A percentile compares a stretch with the other conserved stretches of the same genome.
phyloP scores from a whole-genome alignment of 768 basidiomycete genomes.

The Leucocoprinus leucothites region DNA sequence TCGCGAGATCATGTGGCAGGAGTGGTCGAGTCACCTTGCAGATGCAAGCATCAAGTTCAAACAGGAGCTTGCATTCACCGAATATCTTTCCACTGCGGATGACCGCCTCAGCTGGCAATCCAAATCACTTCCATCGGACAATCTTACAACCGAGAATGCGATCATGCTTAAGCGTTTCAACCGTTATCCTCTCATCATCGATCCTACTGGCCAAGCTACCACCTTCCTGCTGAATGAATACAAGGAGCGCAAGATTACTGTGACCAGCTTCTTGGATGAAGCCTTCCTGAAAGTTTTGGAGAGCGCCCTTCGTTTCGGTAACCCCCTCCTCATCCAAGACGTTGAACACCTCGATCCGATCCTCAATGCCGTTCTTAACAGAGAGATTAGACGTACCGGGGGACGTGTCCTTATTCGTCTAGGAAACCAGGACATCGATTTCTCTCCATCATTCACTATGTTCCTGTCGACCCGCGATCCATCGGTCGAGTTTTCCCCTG shows the following conservation, averaged over 20 bases:
- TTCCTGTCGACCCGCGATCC: slow-evolving; percentile 98
- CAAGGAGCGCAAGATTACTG: slow-evolving; percentile 93
- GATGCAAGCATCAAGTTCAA: slow-evolving; percentile 94
- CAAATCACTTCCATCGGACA: slow-evolving; percentile 93
- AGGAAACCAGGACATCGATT: slow-evolving; percentile 98
- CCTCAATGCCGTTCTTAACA: slow-evolving; percentile 95
- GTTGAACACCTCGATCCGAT: slow-evolving; percentile 98
- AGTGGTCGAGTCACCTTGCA: slow-evolving; percentile 86
- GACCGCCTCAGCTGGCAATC: slow-evolving; percentile 95
- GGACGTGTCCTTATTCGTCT: slow-evolving; percentile 96
- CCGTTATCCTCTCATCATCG: slow-evolving; percentile 95
- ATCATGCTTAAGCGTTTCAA: slow-evolving; percentile 99
- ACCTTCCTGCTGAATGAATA: slow-evolving; percentile 93
- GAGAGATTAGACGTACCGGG: slow-evolving; percentile 92
- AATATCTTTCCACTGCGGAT: slow-evolving; percentile 96
- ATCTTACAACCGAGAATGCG: slow-evolving; percentile 97
- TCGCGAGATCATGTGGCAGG: slow-evolving; percentile 95
- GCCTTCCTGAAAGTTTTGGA: slow-evolving; percentile 98
- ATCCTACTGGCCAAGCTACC: slow-evolving; percentile 97
- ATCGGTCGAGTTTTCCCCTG: slow-evolving; percentile 95
- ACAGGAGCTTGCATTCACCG: slow-evolving; percentile 85
- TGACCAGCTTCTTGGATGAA: slow-evolving; percentile 98
- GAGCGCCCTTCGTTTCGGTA: slow-evolving; percentile 98
- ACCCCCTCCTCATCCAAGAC: slow-evolving; percentile 95
- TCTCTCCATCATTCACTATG: slow-evolving; percentile 99